A percentile compares a stretch with the other conserved stretches of the same genome.
Conservation (phyloP, 345 rosid genomes). For the Rhodamnia rubescens region DNA sequence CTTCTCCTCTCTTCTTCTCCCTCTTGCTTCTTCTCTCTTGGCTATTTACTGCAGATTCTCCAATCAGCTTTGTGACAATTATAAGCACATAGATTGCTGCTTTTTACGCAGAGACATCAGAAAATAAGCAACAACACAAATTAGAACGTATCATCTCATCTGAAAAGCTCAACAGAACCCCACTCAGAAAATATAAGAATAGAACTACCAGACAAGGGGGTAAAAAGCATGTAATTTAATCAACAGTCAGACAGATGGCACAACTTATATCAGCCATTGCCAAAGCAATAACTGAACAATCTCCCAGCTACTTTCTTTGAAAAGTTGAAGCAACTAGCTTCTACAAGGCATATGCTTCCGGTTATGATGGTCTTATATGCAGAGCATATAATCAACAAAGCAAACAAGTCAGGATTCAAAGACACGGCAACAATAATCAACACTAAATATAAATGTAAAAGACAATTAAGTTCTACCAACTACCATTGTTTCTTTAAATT, state of each 20-base stretch:
- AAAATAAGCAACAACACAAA: neutral
- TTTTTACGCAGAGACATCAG: neutral
- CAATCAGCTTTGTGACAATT: no score
- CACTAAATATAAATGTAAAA: neutral
- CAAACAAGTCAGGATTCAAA: neutral
- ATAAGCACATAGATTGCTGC: neutral
- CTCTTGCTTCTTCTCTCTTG: no score
- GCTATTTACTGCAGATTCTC: no score
- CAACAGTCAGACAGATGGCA: neutral
- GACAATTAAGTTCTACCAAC: neutral
- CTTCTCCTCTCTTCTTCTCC: no score
- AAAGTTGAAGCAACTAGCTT: neutral
- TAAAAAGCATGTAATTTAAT: neutral
- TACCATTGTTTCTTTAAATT: neutral
- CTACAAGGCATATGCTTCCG: neutral
- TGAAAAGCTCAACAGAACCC: neutral
- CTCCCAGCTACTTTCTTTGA: neutral
- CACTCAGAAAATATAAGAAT: neutral
- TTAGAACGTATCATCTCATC: neutral
- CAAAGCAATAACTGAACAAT: neutral
- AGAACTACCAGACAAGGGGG: neutral
- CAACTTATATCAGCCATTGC: neutral
- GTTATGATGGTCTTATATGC: neutral
- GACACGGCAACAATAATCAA: neutral
- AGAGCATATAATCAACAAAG: neutral